Conservation (phyloP, 1,284 basidiomycete species). For the Thecaphora thlaspeos region DNA sequence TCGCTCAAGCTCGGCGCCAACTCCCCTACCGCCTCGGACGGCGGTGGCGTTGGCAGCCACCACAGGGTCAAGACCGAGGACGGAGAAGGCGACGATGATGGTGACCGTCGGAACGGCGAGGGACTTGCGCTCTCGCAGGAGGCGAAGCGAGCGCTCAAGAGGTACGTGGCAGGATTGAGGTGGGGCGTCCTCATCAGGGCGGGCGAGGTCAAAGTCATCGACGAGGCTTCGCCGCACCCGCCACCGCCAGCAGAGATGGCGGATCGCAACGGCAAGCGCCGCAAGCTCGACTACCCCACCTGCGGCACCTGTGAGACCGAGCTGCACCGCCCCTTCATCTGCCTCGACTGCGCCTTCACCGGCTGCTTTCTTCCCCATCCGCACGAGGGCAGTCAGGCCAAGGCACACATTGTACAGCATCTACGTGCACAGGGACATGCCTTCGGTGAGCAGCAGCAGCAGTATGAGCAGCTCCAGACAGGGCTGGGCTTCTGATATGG, state of each 20-base stretch:
- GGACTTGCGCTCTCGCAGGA: background rate
- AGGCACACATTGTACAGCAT: constrained; percentile 36
- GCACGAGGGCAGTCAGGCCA: constrained; percentile 13
- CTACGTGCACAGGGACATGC: constrained; percentile 9
- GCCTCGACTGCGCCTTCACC: constrained; percentile 46
- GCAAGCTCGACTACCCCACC: constrained; percentile 45
- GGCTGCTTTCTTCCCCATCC: constrained; percentile 41
- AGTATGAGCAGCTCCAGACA: too few relatives aligned
- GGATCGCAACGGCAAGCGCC: constrained; percentile 11
- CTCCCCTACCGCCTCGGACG: background rate
- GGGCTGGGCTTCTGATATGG: too few relatives aligned
- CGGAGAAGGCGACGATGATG: background rate
- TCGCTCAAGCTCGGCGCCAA: background rate
- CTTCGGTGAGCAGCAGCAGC: constrained; percentile 8
- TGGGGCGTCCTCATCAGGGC: constrained; percentile 42
- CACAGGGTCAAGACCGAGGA: background rate
- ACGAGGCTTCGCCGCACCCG: constrained; percentile 30
- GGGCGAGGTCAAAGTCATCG: constrained; percentile 36
- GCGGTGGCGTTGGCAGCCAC: background rate
- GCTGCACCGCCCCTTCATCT: constrained; percentile 51
- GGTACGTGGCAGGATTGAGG: constrained; percentile 44
- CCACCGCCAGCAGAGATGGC: constrained; percentile 7
- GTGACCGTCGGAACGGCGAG: too few relatives aligned
- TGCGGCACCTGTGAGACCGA: constrained; percentile 42
- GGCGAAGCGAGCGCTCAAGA: constrained; percentile 10